phyloP scores from a whole-genome alignment of 2,329 filamentous ascomycete genomes.

The Setomelanomma holmii region DNA sequence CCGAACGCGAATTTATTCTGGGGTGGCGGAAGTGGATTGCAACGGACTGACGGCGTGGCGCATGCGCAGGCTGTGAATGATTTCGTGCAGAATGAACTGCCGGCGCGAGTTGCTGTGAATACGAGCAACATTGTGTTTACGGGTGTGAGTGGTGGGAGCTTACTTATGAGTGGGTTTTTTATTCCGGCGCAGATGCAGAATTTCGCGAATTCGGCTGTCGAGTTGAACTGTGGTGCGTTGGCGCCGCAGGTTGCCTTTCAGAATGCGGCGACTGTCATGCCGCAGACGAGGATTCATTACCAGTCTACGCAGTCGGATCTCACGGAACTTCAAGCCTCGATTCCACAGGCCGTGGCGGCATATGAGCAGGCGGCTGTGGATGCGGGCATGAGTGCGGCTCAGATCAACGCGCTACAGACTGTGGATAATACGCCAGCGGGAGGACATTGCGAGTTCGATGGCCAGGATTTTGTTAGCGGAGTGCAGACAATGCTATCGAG shows the following conservation, averaged over 20 bases:
- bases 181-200: slow-evolving; percentile 63
- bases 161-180: slow-evolving; percentile 65
- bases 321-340: slow-evolving; percentile 56
- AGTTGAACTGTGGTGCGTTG: slow-evolving; percentile 64
- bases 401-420: slow-evolving; percentile 62
- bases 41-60: slow-evolving; percentile 62
- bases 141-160: slow-evolving; percentile 62
- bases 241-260: slow-evolving; percentile 61
- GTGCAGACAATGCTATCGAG: slow-evolving; percentile 64
- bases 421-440: slow-evolving; percentile 64
- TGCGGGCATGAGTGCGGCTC: slow-evolving; percentile 53
- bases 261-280: slow-evolving; percentile 52
- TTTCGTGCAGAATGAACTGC: slow-evolving; percentile 58
- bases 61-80: slow-evolving; percentile 64
- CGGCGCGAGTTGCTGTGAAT: slow-evolving; percentile 63
- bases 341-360: slow-evolving; percentile 59
- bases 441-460: slow-evolving; percentile 67
- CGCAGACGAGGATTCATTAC: slow-evolving; percentile 62
- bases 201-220: slow-evolving; percentile 59
- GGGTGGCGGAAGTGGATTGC: slow-evolving; percentile 61
- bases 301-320: slow-evolving; percentile 64
- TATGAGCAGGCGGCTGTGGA: slow-evolving; percentile 58
- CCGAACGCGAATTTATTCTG: slow-evolving; percentile 64
- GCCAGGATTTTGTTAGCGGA: slow-evolving; percentile 60
- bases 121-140: slow-evolving; percentile 62